Evolutionary conservation across 2,329 filamentous ascomycete species (phyloP), one percentile per base, ranked within the genome.

Genomic region (Colletotrichum sp.): DNA sequence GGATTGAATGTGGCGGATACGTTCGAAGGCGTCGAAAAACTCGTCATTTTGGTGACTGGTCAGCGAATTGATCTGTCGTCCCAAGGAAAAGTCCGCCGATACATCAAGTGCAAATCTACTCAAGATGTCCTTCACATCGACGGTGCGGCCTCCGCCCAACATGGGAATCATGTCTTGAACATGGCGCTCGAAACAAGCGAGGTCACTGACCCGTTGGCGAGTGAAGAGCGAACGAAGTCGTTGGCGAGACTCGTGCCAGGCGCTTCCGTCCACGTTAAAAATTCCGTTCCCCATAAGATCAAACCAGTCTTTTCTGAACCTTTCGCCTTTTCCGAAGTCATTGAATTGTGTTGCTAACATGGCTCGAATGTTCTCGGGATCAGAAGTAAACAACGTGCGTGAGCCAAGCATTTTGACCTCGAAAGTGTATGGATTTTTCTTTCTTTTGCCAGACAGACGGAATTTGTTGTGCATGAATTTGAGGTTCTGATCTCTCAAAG

Each of bases 71-170:
- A 88, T 87, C 58, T 87, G 90, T 61, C 90, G 85, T 8, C 93
- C 92, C 63, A 94, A 92, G 4, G 94, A 84, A 77, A 94, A 93
- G 61, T 93, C 91, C 0, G 92, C 94, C 0, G 92, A 91, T 0
- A 90, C 90, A 76, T 94, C 92, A 21, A 94, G 86, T 0, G 92
- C 93, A 79, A 94, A 87, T 71, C 89, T 24, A 4, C 58, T 52
- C 30, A 70, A 55, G 18, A 70, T n/a, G 14, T 70, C 36, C 78
- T 91, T 90, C 30, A 94, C 83, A 78, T 94, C 90, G 8, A 94
- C 87, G 0, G 86, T 87, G 4, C 85, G 82, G 64, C 92, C 87
- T 73, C 90, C 84, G 1, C 80, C 80, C 0, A 91, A 90, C 8
- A 95, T 86, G 18, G 87, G 84, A 24, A 94, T 85, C 71, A 95